phyloP scores from a whole-genome alignment of 2,329 filamentous ascomycete species.

The Cladosporium sp. region DNA sequence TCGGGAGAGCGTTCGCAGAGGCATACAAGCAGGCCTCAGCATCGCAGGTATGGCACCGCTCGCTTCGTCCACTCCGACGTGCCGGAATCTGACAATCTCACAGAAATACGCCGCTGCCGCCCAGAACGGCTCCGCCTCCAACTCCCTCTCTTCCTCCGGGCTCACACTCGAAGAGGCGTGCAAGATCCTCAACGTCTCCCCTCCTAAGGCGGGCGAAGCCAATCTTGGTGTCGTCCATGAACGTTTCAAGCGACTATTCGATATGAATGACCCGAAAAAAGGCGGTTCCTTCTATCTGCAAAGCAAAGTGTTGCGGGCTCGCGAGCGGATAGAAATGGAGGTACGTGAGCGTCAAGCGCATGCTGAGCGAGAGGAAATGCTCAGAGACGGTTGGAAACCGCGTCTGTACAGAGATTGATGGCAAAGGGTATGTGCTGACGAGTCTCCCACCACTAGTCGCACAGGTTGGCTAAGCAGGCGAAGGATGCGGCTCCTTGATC shows the following conservation, averaged over 20 bases:
- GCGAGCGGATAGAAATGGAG: constrained; percentile 88
- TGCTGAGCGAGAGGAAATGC: constrained; percentile 67
- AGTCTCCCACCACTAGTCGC: constrained; percentile 8
- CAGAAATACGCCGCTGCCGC: constrained; percentile 30
- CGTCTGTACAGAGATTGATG: constrained; percentile 87
- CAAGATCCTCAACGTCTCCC: constrained; percentile 93
- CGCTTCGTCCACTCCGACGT: not conserved
- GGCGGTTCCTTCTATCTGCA: constrained; percentile 97
- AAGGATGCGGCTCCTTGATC: constrained; percentile 2
- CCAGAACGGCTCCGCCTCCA: constrained; percentile 32
- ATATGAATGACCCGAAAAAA: constrained; percentile 88
- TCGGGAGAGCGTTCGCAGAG: constrained; percentile 87
- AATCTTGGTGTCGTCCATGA: constrained; percentile 74
- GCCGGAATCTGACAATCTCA: not conserved
- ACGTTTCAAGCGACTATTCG: constrained; percentile 91
- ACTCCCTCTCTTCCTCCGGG: constrained; percentile 58
- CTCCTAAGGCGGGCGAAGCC: constrained; percentile 69
- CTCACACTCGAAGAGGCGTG: constrained; percentile 95
- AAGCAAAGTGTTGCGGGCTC: constrained; percentile 87
- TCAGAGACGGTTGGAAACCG: constrained; percentile 83
- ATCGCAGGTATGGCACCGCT: constrained; percentile 39
- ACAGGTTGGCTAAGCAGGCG: constrained; percentile 13
- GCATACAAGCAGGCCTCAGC: constrained; percentile 94
- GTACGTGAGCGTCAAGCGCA: constrained; percentile 65
- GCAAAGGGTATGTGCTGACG: constrained; percentile 14